Evolutionary conservation across 805 yeast genomes (phyloP).

Genomic region (Candida tibetensis): DNA sequence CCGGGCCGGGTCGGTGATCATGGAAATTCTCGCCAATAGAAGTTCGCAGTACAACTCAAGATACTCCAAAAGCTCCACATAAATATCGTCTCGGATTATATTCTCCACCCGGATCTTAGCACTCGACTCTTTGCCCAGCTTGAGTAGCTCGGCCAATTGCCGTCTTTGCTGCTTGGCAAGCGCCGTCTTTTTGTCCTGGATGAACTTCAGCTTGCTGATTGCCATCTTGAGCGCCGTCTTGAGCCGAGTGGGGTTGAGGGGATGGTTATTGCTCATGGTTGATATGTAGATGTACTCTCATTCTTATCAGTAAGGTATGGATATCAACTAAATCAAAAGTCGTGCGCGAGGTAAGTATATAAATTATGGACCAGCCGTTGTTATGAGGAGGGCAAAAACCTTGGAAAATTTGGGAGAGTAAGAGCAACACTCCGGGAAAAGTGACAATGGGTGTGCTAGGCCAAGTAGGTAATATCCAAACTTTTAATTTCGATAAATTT

Average conservation of each 20-base stretch:
- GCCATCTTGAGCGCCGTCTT: constrained; percentile 60
- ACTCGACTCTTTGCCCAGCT: constrained; percentile 71
- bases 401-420: too few relatives aligned
- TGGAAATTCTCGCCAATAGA: constrained; percentile 66
- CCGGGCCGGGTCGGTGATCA: constrained; percentile 46
- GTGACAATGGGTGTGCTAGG: too few relatives aligned
- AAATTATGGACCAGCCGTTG: too few relatives aligned
- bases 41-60: constrained; percentile 82
- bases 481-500: too few relatives aligned
- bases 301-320: not conserved
- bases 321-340: not conserved
- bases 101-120: constrained; percentile 84
- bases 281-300: not conserved
- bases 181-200: constrained; percentile 73
- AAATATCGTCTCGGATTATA: constrained; percentile 76
- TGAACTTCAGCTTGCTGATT: constrained; percentile 63
- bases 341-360: too few relatives aligned
- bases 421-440: too few relatives aligned
- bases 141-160: constrained; percentile 64
- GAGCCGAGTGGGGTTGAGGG: constrained; percentile 31
- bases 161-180: constrained; percentile 72
- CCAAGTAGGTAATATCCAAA: too few relatives aligned
- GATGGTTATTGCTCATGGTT: constrained; percentile 24
- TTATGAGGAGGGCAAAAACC: too few relatives aligned
- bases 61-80: constrained; percentile 73